Evolutionary conservation across 352 stramenopile species (phyloP).

Genomic region (Globisporangium paddicum): DNA sequence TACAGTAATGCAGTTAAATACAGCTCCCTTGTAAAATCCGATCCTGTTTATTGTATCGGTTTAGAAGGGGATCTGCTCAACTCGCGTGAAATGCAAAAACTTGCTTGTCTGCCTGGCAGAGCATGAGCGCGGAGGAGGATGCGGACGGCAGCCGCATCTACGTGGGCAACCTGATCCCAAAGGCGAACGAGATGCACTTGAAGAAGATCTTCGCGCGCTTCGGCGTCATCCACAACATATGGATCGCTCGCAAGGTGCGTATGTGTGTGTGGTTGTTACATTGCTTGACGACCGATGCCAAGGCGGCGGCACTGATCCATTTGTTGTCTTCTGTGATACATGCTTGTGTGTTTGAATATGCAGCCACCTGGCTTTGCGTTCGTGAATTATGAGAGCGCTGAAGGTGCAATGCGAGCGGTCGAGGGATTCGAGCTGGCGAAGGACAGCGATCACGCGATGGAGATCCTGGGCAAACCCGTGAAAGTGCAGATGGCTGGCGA

Average conservation of each 20-base stretch:
- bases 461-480: constrained; percentile 68
- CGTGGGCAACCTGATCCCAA: constrained; percentile 68
- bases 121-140: constrained; percentile 8
- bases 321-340: not conserved
- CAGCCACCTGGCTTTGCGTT: constrained; percentile 83
- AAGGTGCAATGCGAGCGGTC: constrained; percentile 44
- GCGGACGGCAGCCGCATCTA: constrained; percentile 47
- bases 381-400: constrained; percentile 46
- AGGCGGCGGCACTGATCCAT: too few relatives aligned
- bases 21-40: not conserved
- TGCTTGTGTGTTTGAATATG: not conserved
- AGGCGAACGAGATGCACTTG: constrained; percentile 63
- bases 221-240: constrained; percentile 68
- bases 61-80: not conserved
- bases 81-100: not conserved
- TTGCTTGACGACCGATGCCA: not conserved
- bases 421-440: constrained; percentile 21
- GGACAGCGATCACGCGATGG: constrained; percentile 25
- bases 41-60: not conserved
- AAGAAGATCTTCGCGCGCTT: constrained; percentile 56
- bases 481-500: constrained; percentile 65
- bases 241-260: constrained; percentile 65
- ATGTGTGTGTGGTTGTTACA: not conserved
- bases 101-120: not conserved
- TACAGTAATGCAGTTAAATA: too few relatives aligned